Conservation (phyloP, 495 filamentous ascomycete genomes). For the Daldinia concentrica region DNA sequence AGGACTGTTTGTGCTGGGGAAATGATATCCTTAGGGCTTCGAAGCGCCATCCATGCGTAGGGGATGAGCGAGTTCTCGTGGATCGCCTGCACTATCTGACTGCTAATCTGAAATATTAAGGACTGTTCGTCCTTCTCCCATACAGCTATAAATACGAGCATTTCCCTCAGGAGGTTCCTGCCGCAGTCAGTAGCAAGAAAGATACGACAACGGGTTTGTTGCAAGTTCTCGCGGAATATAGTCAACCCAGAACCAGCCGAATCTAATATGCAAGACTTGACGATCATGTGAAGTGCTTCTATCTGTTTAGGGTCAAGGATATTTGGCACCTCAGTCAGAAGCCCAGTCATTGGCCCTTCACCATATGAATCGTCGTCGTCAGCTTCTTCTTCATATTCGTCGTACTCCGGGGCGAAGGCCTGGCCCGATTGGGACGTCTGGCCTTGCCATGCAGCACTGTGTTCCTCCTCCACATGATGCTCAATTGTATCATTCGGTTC, state of each 20-base stretch:
- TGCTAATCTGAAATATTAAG: slow-evolving; percentile 93
- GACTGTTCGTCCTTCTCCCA: slow-evolving; percentile 94
- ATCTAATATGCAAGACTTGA: slow-evolving; percentile 87
- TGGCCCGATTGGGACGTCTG: slow-evolving; percentile 53
- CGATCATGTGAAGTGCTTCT: slow-evolving; percentile 92
- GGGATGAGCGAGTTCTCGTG: slow-evolving; percentile 87
- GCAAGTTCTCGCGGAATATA: slow-evolving; percentile 73
- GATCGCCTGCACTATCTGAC: slow-evolving; percentile 92
- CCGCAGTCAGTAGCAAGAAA: slow-evolving; percentile 86
- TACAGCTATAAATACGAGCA: slow-evolving; percentile 94
- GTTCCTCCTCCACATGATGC: slow-evolving; percentile 58
- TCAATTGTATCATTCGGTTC: slow-evolving; percentile 47
- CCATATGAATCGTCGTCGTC: slow-evolving; percentile 84
- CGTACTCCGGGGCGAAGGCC: slow-evolving; percentile 54
- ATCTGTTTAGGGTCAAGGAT: slow-evolving; percentile 93
- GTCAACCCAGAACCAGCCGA: slow-evolving; percentile 65
- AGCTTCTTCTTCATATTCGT: slow-evolving; percentile 74
- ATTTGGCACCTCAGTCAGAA: slow-evolving; percentile 92
- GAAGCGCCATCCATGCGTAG: slow-evolving; percentile 87
- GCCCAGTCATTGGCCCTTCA: slow-evolving; percentile 83
- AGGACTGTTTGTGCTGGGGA: slow-evolving; percentile 93
- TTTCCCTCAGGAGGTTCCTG: slow-evolving; percentile 84
- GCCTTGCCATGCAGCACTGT: slow-evolving; percentile 60
- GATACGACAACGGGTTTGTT: slow-evolving; percentile 86
- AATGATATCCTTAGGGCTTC: slow-evolving; percentile 93